A percentile compares a stretch with the other conserved stretches of the same genome.
Evolutionary conservation across 1,284 basidiomycete genomes (phyloP).

Genomic region (Microbotryum saponariae): DNA sequence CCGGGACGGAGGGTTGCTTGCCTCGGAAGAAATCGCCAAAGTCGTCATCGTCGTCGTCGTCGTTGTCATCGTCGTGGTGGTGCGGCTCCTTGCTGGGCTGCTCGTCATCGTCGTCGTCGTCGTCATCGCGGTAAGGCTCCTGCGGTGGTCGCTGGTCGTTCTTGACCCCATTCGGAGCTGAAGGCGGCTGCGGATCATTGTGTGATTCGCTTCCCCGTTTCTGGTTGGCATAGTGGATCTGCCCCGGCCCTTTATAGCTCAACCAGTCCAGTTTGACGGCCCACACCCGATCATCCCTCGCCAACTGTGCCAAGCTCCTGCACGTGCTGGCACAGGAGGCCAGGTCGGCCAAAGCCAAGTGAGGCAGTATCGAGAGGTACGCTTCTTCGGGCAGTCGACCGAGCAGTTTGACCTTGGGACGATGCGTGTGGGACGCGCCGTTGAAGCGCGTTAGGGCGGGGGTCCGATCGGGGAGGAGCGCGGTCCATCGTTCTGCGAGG

Average conservation of each 20-base stretch:
- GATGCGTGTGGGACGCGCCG: neutral
- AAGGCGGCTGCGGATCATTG: neutral
- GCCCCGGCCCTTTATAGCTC: conserved; percentile 18
- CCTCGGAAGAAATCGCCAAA: conserved; percentile 69
- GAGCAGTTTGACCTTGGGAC: conserved; percentile 42
- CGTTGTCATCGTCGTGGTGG: conserved; percentile 51
- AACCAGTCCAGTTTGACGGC: conserved; percentile 41
- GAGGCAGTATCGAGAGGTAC: conserved; percentile 61
- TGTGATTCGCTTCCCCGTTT: neutral
- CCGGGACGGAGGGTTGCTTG: conserved; percentile 36
- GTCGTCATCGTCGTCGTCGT: conserved; percentile 53
- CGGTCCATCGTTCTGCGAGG: conserved; percentile 28
- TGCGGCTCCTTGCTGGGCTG: conserved; percentile 21
- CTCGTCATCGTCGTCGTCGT: conserved; percentile 68
- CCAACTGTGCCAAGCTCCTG: conserved; percentile 57
- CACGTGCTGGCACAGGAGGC: conserved; percentile 49
- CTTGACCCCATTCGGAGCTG: no score
- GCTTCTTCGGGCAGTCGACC: conserved; percentile 70
- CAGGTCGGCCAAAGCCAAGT: conserved; percentile 68
- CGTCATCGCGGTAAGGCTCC: conserved; percentile 37
- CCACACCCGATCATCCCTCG: conserved; percentile 67
- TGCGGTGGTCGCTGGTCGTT: no score
- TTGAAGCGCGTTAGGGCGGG: neutral
- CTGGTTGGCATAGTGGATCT: conserved; percentile 9
- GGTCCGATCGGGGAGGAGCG: conserved; percentile 23